Evolutionary conservation across 2,329 filamentous ascomycete genomes (phyloP).

Genomic region (Endoconidiophora polonica): DNA sequence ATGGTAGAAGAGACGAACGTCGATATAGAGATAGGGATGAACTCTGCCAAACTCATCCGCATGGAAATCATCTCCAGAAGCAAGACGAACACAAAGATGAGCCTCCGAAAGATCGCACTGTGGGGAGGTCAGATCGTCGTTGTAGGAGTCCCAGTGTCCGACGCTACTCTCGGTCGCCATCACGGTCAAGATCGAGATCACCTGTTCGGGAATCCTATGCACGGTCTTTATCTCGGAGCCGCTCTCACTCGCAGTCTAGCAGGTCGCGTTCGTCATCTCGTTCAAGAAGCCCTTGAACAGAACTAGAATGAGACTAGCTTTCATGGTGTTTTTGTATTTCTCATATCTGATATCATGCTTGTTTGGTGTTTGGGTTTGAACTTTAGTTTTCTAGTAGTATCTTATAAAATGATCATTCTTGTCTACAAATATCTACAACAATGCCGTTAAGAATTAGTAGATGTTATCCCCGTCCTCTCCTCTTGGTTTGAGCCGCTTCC

Average conservation of each 20-base stretch:
- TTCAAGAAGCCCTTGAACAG: slow-evolving; percentile 3
- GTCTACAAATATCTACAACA: too few relatives aligned
- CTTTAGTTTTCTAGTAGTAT: too few relatives aligned
- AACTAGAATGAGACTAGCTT: not conserved
- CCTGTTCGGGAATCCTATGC: not conserved
- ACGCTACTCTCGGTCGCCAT: slow-evolving; percentile 2
- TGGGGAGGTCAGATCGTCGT: not conserved
- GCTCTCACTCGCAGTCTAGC: slow-evolving; percentile 1
- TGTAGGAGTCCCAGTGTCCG: slow-evolving; percentile 1
- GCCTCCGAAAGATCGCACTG: not conserved
- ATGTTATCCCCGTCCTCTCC: not conserved
- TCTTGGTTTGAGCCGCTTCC: not conserved
- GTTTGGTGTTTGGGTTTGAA: too few relatives aligned
- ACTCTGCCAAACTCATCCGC: not conserved
- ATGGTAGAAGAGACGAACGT: slow-evolving; percentile 1
- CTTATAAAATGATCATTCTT: too few relatives aligned
- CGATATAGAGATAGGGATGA: slow-evolving; percentile 11
- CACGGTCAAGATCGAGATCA: slow-evolving; percentile 1
- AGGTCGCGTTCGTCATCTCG: not conserved
- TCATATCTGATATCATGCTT: too few relatives aligned
- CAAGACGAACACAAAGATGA: not conserved
- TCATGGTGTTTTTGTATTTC: too few relatives aligned
- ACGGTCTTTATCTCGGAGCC: not conserved
- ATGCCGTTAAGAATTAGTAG: too few relatives aligned
- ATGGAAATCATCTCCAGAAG: not conserved